Evolutionary conservation across 768 basidiomycete genomes (phyloP), one percentile per base, ranked within the genome.

Genomic region (Albatrellus ellisii): DNA sequence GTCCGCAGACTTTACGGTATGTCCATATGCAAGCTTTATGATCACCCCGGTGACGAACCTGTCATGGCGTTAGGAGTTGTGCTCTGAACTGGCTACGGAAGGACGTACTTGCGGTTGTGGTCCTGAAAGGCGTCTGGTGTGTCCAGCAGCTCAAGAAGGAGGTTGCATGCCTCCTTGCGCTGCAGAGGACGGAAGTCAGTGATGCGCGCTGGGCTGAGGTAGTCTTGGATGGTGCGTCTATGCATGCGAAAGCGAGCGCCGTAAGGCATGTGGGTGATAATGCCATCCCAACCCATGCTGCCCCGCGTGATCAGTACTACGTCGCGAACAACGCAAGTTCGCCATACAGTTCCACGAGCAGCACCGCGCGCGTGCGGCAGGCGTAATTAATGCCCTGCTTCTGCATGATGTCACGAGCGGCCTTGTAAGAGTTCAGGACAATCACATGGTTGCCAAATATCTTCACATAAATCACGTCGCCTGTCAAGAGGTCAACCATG

Each of bases 331-430:
- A 21, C 21, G 31, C 1, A 7, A 21, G 12, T 8, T 4, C 5
- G 18, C 41, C 52, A 41, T 36, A 59, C 59, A 59, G 45, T 34
- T 59, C 57, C 18, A 38, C 39, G 8, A 56, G 27, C 10, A 59
- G 47, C 25, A 57, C 48, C 20, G 62, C 41, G 2, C 46, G 49
- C 2, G 62, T 62, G 1, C 62, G 51, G 43, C 54, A 59, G 10
- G 63, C 61, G 43, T 60, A 63, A 27, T 55, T 58, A 7, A 41
- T 32, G 37, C 57, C 52, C 3, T 56, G 53, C 41, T 58, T 59
- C 36, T 62, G 60, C 41, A 64, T 44, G 18, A 64, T 54, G 22
- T 63, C 62, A 12, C 44, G 48, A 17, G 61, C 61, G 11, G 54
- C 56, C 25, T 49, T 36, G 15, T 53, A 32, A 4, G 63, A 57